phyloP scores from a whole-genome alignment of 345 rosid genomes.

The Citrus trifoliata region DNA sequence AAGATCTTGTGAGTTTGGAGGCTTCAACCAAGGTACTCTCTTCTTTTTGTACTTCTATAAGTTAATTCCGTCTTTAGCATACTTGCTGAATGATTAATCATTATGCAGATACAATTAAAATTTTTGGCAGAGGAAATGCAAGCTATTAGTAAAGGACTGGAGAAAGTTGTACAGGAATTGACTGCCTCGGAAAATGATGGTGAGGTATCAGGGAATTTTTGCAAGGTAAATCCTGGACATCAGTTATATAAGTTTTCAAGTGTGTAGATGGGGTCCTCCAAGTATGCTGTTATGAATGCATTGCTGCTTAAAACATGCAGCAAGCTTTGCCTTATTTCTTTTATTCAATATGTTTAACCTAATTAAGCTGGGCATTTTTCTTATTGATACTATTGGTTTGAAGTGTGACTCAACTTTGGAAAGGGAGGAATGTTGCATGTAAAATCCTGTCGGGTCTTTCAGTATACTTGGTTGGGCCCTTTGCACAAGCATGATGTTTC shows the following conservation, averaged over 20 bases:
- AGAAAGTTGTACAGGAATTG: constrained; percentile 70
- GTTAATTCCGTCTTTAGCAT: background rate
- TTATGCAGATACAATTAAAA: constrained; percentile 69
- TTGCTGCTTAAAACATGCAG: background rate
- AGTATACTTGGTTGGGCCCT: background rate
- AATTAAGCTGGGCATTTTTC: background rate
- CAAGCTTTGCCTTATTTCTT: background rate
- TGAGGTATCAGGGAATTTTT: constrained; percentile 44
- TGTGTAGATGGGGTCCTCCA: constrained; percentile 5
- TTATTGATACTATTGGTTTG: background rate
- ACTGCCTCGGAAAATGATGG: constrained; percentile 62
- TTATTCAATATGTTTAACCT: background rate
- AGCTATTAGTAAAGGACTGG: constrained; percentile 81
- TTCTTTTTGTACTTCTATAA: background rate
- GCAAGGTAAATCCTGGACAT: constrained; percentile 41
- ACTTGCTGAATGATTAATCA: constrained; percentile 2
- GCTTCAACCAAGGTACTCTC: constrained; percentile 61
- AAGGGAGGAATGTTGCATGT: background rate
- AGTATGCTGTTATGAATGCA: background rate
- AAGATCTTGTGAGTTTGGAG: constrained; percentile 69
- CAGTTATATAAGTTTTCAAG: constrained; percentile 1
- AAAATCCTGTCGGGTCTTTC: background rate
- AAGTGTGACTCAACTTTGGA: background rate
- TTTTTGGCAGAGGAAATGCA: constrained; percentile 91
- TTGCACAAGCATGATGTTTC: background rate